Evolutionary conservation across 352 stramenopile species (phyloP), one percentile per base, ranked within the genome.

Genomic region (Globisporangium cylindrosporum): DNA sequence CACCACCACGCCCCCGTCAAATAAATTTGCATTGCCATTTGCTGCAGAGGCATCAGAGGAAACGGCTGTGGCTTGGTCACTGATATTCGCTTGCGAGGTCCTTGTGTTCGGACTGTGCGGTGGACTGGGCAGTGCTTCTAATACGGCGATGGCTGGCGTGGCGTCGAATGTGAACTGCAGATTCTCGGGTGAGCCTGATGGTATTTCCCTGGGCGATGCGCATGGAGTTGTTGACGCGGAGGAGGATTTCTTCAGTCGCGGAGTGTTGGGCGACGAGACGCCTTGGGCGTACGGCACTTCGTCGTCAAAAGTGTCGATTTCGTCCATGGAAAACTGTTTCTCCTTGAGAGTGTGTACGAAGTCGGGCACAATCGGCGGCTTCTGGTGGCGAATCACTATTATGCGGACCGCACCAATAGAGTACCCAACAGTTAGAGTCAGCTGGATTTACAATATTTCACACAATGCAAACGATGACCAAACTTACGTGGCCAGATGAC

Each of bases 401-500:
- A 14, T 43, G 22, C 22, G 43, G 5, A 24, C 18, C 43, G 22
- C 43, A 51, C 15, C 43, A 51, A 51, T 15, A 22, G 43, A 51
- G 18, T 24, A 51, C 43, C 15, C 12, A 41, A 41, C 34, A 41
- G 34, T 41, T 14, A 41, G 34, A 41, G 34, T 41, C 34, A 41
- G 10, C 4, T 8, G 8, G 34, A 41, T 14, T 10, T 4, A 14
- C 34, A 41, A 41, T 41, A 41, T 41, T 41, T 3, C 34, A 41
- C 34, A 41, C 34, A 41, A 41, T 41, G 34, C 34, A 41, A 41
- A 41, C 9, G 9, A 14, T 2, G 27, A 3, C n/a, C 22, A 22
- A n/a, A 69, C 75, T 91, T 88, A 74, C 82, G 70, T 66, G 97
- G 86, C 89, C 90, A 98, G 57, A 96, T 82, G n/a, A 95, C 66